Evolutionary conservation across 2,329 filamentous ascomycete species (phyloP).

Genomic region (Macrophomina pseudophaseolina): DNA sequence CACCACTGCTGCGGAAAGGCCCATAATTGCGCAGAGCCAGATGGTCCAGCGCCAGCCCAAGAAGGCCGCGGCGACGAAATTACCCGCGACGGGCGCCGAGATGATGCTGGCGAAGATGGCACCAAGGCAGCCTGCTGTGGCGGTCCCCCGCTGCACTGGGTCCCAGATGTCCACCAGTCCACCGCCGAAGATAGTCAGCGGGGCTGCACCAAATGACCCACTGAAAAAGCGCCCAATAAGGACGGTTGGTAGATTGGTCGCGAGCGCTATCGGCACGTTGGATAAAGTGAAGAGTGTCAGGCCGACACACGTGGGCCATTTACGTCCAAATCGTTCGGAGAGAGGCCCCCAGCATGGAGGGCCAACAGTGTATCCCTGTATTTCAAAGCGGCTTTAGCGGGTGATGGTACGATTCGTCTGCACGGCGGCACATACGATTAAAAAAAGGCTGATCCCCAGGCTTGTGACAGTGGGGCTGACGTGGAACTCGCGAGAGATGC

Average conservation of each 20-base stretch:
- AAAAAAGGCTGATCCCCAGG: conserved; percentile 33
- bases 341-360: conserved; percentile 48
- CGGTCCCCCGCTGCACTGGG: conserved; percentile 66
- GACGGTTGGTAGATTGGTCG: conserved; percentile 58
- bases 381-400: background rate
- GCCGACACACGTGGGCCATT: conserved; percentile 49
- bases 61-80: conserved; percentile 65
- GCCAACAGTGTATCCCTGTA: conserved; percentile 27
- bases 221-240: conserved; percentile 64
- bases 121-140: conserved; percentile 66
- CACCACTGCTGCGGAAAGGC: conserved; percentile 62
- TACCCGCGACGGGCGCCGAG: conserved; percentile 62
- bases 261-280: conserved; percentile 63
- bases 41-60: conserved; percentile 76
- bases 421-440: conserved; percentile 18
- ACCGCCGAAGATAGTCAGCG: conserved; percentile 49
- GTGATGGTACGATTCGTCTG: background rate
- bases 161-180: conserved; percentile 56
- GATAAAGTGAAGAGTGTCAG: conserved; percentile 61
- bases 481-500: background rate
- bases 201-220: conserved; percentile 63
- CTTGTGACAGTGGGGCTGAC: conserved; percentile 31
- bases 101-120: conserved; percentile 68
- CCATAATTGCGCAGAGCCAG: conserved; percentile 67
- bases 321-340: conserved; percentile 49